Percentiles rank a stretch among this genome's conserved stretches.
These are phyloP conservation scores for Sporothrix sp. DNA, from an alignment of 2,329 filamentous ascomycete genomes.

Conservation along the genomic window DNA sequence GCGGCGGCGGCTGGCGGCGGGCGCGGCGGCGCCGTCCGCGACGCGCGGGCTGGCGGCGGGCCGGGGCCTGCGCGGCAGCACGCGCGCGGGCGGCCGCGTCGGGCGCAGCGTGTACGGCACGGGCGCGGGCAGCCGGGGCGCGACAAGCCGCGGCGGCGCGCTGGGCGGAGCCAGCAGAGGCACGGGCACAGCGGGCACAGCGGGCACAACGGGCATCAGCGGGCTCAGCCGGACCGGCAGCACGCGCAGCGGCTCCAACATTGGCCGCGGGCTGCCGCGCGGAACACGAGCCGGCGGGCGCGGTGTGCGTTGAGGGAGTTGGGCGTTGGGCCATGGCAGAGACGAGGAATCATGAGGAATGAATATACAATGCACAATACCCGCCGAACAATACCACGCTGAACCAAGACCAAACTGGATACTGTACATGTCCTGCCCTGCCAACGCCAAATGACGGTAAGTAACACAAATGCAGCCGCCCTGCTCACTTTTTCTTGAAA, in stretches of 20 bases:
- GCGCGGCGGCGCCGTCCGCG: conserved; percentile 1
- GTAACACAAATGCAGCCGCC: too few species aligned
- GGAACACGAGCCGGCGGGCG: conserved; percentile 34
- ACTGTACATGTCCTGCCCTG: too few species aligned
- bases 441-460: too few species aligned
- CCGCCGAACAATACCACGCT: background rate
- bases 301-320: conserved; percentile 8
- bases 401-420: too few species aligned
- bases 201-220: conserved; percentile 9
- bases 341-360: background rate
- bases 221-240: conserved; percentile 10
- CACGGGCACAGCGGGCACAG: background rate
- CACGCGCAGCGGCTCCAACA: conserved; percentile 28
- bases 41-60: background rate
- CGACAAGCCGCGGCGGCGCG: background rate
- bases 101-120: conserved; percentile 4
- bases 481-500: conserved; percentile 58
- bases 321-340: too few species aligned
- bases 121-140: background rate
- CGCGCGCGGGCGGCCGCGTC: conserved; percentile 3
- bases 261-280: conserved; percentile 39
- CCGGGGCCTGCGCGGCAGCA: conserved; percentile 1
- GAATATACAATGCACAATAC: conserved; percentile 12
- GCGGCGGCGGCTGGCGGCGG: conserved; percentile 27
- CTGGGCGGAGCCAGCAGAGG: background rate